These are phyloP conservation scores for Pseudopithomyces chartarum DNA, from an alignment of 2,329 filamentous ascomycete species.

Conservation along the genomic window DNA sequence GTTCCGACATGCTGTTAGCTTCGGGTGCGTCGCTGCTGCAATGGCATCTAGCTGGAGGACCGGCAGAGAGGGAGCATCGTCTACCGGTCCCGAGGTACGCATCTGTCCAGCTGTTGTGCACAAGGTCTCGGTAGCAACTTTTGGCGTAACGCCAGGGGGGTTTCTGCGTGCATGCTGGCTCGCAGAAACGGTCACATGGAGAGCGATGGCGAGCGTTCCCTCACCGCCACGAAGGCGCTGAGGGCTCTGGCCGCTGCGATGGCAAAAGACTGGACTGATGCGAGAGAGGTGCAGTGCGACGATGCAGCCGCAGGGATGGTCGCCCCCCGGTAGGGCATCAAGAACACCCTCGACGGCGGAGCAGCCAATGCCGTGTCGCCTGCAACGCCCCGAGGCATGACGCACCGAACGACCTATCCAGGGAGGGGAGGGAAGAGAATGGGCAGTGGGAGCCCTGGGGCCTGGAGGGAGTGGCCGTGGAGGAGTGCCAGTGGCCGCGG, in stretches of 20 bases:
- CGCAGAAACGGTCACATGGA: constrained; percentile 23
- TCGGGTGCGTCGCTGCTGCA: background rate
- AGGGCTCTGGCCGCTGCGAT: constrained; percentile 8
- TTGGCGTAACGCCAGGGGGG: constrained; percentile 12
- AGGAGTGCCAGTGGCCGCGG: too few relatives aligned
- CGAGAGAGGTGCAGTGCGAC: constrained; percentile 16
- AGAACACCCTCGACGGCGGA: background rate
- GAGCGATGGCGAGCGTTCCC: background rate
- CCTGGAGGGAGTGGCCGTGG: too few relatives aligned
- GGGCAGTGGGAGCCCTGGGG: too few relatives aligned
- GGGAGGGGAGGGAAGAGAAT: background rate
- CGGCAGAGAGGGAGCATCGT: background rate
- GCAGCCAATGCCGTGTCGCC: constrained; percentile 26
- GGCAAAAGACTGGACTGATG: constrained; percentile 10
- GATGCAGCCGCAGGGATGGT: constrained; percentile 15
- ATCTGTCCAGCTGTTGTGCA: background rate
- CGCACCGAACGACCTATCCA: too few relatives aligned
- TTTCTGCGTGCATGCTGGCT: constrained; percentile 3
- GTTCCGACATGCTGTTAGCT: background rate
- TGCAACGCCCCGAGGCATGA: background rate
- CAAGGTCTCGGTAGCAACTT: constrained; percentile 8
- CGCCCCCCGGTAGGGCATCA: constrained; percentile 14
- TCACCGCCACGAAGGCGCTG: constrained; percentile 22
- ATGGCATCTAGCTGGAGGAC: constrained; percentile 3
- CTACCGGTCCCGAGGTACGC: background rate